These are phyloP conservation scores for Trichoderma parareesei DNA, from an alignment of 495 filamentous ascomycete genomes.

Conservation along the genomic window DNA sequence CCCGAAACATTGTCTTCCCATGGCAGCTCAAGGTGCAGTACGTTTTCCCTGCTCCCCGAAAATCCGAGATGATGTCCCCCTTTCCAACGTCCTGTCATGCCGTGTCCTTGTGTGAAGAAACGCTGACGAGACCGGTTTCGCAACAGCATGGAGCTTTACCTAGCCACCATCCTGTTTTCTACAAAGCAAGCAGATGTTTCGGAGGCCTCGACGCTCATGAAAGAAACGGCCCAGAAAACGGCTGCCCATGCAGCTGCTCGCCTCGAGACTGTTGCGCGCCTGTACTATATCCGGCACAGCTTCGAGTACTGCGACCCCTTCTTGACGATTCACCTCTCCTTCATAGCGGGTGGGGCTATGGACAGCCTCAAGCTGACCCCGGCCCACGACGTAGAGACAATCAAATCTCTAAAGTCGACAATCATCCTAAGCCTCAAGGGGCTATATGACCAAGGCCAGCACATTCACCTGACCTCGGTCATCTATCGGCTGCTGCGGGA, in stretches of 20 bases:
- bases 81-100: neutral
- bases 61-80: neutral
- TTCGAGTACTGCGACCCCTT: slow-evolving; percentile 22
- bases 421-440: slow-evolving; percentile 24
- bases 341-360: neutral
- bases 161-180: neutral
- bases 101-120: neutral
- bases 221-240: neutral
- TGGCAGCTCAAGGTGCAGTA: slow-evolving; percentile 24
- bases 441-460: slow-evolving; percentile 23
- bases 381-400: neutral
- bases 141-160: neutral
- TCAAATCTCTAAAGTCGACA: slow-evolving; percentile 22
- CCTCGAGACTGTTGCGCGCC: slow-evolving; percentile 24
- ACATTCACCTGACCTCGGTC: slow-evolving; percentile 18
- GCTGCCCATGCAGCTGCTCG: slow-evolving; percentile 18
- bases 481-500: slow-evolving; percentile 8
- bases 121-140: neutral
- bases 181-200: neutral
- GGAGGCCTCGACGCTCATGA: neutral
- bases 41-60: neutral
- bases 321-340: slow-evolving; percentile 21
- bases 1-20: slow-evolving; percentile 21
- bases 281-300: slow-evolving; percentile 29
- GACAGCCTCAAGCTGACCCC: slow-evolving; percentile 1